phyloP scores from a whole-genome alignment of 768 basidiomycete genomes.

The Hypsizygus marmoreus region DNA sequence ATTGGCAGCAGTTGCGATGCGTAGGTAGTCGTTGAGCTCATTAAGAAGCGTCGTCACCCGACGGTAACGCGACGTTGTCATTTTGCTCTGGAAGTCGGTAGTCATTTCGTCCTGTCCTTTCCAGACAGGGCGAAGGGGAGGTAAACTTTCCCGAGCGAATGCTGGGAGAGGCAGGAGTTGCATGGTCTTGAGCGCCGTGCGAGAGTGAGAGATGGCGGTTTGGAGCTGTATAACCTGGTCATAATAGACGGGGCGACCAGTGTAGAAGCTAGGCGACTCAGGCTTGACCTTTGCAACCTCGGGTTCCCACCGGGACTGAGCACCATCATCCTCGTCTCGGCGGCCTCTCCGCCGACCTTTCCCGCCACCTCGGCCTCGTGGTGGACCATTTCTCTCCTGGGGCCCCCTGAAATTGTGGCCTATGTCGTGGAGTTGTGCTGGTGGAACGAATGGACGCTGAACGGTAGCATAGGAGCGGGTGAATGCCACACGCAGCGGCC shows the following conservation, averaged over 20 bases:
- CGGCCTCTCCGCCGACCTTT: conserved; percentile 19
- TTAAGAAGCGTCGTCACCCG: conserved; percentile 61
- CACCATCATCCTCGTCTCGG: conserved; percentile 14
- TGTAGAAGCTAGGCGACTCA: conserved; percentile 80
- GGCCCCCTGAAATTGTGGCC: not conserved
- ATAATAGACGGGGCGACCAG: conserved; percentile 73
- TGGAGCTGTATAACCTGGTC: conserved; percentile 73
- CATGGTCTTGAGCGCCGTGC: conserved; percentile 58
- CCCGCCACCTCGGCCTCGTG: conserved; percentile 7
- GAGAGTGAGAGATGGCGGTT: conserved; percentile 56
- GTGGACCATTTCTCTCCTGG: not conserved
- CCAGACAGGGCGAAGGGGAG: conserved; percentile 67
- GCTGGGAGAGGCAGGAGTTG: conserved; percentile 81
- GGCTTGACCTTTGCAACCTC: conserved; percentile 39
- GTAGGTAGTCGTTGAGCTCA: conserved; percentile 63
- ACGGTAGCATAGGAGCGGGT: conserved; percentile 23
- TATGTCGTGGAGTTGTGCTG: conserved; percentile 28
- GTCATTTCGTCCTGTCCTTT: conserved; percentile 63
- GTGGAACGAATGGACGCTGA: conserved; percentile 35
- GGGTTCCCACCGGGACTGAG: conserved; percentile 11
- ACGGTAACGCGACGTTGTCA: conserved; percentile 74
- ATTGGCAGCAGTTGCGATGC: conserved; percentile 61
- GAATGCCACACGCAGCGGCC: conserved; percentile 20
- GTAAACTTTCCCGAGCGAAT: conserved; percentile 61
- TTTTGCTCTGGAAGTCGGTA: conserved; percentile 52